Base-by-base conservation (phyloP, 2,329 filamentous ascomycete genomes). In the Alternaria arbusti region DNA sequence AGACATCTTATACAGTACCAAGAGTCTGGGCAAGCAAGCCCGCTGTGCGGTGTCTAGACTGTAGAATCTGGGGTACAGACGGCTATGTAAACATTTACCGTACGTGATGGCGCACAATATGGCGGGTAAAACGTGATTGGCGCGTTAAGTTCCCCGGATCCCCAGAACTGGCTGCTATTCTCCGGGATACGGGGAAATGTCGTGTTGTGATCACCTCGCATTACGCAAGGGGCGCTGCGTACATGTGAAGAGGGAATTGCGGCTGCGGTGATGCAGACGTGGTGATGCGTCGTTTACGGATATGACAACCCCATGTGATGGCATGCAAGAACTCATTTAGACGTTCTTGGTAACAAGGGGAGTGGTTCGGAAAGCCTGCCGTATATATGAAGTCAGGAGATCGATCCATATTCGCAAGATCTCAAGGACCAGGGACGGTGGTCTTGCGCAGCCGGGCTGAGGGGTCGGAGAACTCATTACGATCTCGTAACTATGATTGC, bases 1-100 rank as follows among this genome's bases (percentile, higher is more conserved):
- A 71, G 66, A 70, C 59, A 26, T 63, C 70, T 70, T 73, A 63
- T 65, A 65, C 61, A 51, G 26, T 63, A 66, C 65, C 62, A 70
- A 70, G 66, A 66, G 54, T 32, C 64, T 70, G 45, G 67, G 67
- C 68, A 51, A 44, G 26, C 32, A 50, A 36, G 40, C 11, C 13
- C 54, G 51, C 44, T 54, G 56, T 47, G 64, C 54, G 56, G 32
- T 54, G n/a, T 57, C 23, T 47, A 45, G 20, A n/a, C 17, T 49
- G 58, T 61, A 55, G 45, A 61, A 67, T 67, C 64, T 49, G 64
- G 66, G 68, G 68, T 69, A 51, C 65, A 66, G 58, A 56, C 59
- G 59, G 55, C 59, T 64, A 63, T 65, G 58, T 50, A 54, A 20
- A 52, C 49, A 46, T 55, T 52, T 54, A 55, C 50, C 51, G 56